Evolutionary conservation across 1,284 basidiomycete species (phyloP).

Genomic region (Ustilago bromivora): DNA sequence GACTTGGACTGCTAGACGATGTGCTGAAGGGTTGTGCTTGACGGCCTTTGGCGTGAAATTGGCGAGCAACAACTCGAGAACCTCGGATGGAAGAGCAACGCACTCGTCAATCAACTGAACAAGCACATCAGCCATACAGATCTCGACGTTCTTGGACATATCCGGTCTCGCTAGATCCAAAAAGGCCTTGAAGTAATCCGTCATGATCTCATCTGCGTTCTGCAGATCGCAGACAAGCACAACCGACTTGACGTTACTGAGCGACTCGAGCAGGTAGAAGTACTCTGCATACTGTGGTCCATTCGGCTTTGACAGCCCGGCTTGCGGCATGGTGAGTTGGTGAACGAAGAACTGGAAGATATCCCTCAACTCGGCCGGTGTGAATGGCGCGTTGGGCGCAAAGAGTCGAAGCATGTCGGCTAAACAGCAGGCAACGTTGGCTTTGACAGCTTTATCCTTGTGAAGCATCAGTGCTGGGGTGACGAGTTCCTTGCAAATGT

Average conservation of each 20-base stretch:
- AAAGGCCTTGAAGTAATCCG: slow-evolving; percentile 84
- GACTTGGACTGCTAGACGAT: slow-evolving; percentile 86
- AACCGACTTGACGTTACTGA: slow-evolving; percentile 93
- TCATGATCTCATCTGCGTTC: slow-evolving; percentile 85
- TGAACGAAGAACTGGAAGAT: slow-evolving; percentile 75
- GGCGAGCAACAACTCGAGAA: slow-evolving; percentile 83
- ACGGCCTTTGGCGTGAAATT: slow-evolving; percentile 84
- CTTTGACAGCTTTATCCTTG: slow-evolving; percentile 93
- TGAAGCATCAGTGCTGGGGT: slow-evolving; percentile 84
- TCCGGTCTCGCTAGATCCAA: slow-evolving; percentile 79
- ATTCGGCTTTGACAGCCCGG: slow-evolving; percentile 54
- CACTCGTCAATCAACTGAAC: slow-evolving; percentile 89
- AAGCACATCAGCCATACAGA: slow-evolving; percentile 89
- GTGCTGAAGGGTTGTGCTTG: slow-evolving; percentile 73
- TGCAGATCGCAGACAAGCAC: slow-evolving; percentile 92
- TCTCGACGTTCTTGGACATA: slow-evolving; percentile 83
- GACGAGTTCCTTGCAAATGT: slow-evolving; percentile 83
- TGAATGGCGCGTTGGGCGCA: slow-evolving; percentile 97
- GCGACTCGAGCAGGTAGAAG: slow-evolving; percentile 85
- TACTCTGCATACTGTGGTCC: slow-evolving; percentile 57
- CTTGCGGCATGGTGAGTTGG: slow-evolving; percentile 56
- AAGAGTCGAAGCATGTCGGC: slow-evolving; percentile 92
- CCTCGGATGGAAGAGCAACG: slow-evolving; percentile 78
- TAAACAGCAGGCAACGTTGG: slow-evolving; percentile 91
- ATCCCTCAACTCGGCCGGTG: slow-evolving; percentile 78